Percentiles rank a stretch among this genome's conserved stretches.
These are phyloP conservation scores for Phaeosphaeriaceae sp. DNA, from an alignment of 2,329 filamentous ascomycete species.

Conservation along the genomic window DNA sequence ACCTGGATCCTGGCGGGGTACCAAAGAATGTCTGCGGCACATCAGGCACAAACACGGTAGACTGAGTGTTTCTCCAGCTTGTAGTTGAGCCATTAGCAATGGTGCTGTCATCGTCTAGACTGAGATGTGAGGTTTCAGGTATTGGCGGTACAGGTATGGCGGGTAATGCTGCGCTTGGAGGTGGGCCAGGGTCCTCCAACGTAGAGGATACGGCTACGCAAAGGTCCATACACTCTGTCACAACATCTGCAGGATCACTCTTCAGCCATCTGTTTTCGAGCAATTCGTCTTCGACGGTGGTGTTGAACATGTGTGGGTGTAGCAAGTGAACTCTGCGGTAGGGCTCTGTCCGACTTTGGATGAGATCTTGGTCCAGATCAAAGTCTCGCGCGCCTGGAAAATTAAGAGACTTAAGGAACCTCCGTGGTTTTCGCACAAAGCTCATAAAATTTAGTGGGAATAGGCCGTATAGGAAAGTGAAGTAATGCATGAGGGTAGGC, in stretches of 20 bases:
- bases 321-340: conserved; percentile 76
- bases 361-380: conserved; percentile 78
- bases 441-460: conserved; percentile 88
- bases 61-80: conserved; percentile 63
- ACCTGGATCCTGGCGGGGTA: conserved; percentile 28
- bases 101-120: conserved; percentile 38
- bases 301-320: conserved; percentile 83
- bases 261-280: conserved; percentile 81
- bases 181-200: conserved; percentile 55
- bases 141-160: conserved; percentile 52
- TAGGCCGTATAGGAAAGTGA: conserved; percentile 81
- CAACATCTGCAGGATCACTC: conserved; percentile 78
- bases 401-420: conserved; percentile 76
- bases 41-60: conserved; percentile 53
- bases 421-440: conserved; percentile 82
- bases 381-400: conserved; percentile 74
- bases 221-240: conserved; percentile 79
- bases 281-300: conserved; percentile 80
- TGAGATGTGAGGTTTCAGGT: conserved; percentile 38
- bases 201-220: conserved; percentile 55
- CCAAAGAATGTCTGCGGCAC: conserved; percentile 27
- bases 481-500: conserved; percentile 74
- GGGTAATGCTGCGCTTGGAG: conserved; percentile 55
- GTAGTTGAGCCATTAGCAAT: conserved; percentile 38
- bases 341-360: conserved; percentile 75